Conservation (phyloP, 1,139 yeast species). For the Tardiomyces digboiensis region DNA sequence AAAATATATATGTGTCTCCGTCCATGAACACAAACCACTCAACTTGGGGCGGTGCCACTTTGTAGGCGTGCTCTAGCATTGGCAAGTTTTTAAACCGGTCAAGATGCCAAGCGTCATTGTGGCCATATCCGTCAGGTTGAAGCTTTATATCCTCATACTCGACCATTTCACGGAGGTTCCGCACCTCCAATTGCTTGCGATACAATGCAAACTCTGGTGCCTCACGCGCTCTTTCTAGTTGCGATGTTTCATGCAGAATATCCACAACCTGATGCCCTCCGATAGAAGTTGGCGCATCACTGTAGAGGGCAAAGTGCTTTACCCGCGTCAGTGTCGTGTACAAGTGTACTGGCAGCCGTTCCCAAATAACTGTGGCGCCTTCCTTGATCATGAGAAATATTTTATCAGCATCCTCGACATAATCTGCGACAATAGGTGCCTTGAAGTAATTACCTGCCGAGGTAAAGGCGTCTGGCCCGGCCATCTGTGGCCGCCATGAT, state of each 20-base stretch:
- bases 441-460: background rate
- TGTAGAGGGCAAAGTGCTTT: slow-evolving; percentile 11
- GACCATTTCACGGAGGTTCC: slow-evolving; percentile 12
- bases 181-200: slow-evolving; percentile 12
- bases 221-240: slow-evolving; percentile 4
- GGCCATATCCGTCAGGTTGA: no score
- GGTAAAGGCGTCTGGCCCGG: background rate
- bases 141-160: slow-evolving; percentile 9
- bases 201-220: slow-evolving; percentile 12
- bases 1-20: slow-evolving; percentile 15
- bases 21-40: slow-evolving; percentile 19
- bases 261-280: slow-evolving; percentile 15
- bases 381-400: slow-evolving; percentile 14
- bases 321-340: slow-evolving; percentile 14
- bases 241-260: slow-evolving; percentile 9
- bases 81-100: slow-evolving; percentile 16
- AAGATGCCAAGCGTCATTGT: slow-evolving; percentile 10
- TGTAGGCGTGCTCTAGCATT: slow-evolving; percentile 14
- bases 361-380: slow-evolving; percentile 15
- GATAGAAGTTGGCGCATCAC: slow-evolving; percentile 14
- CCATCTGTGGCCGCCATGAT: background rate
- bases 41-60: slow-evolving; percentile 8
- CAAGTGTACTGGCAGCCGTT: slow-evolving; percentile 16
- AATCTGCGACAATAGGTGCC: slow-evolving; percentile 1
- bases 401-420: slow-evolving; percentile 9